Conservation (phyloP, 1,139 yeast genomes). For the Debaryomycetaceae sp. region DNA sequence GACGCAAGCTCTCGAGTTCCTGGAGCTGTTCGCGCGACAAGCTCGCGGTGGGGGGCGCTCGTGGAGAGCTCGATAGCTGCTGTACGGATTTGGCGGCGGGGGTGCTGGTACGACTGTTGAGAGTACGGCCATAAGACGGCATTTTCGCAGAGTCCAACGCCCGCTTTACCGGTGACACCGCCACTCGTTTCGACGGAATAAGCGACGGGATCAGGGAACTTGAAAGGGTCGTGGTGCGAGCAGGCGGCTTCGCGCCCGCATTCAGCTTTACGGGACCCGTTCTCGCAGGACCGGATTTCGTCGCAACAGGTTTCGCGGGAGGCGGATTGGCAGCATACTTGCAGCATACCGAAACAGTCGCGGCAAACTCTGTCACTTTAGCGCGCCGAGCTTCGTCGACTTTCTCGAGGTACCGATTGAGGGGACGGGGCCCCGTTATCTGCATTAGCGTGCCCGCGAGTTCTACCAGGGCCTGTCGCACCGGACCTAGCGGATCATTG, state of each 20-base stretch:
- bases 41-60: slow-evolving; percentile 6
- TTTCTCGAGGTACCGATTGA: slow-evolving; percentile 48
- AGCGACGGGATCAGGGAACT: slow-evolving; percentile 11
- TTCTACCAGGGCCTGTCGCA: slow-evolving; percentile 70
- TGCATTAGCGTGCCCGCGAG: slow-evolving; percentile 77
- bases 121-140: slow-evolving; percentile 22
- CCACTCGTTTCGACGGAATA: slow-evolving; percentile 55
- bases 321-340: slow-evolving; percentile 4
- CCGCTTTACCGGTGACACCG: slow-evolving; percentile 55
- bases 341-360: slow-evolving; percentile 45
- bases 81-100: slow-evolving; percentile 8
- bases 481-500: slow-evolving; percentile 76
- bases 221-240: no score
- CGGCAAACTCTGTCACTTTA: slow-evolving; percentile 54
- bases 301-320: slow-evolving; percentile 5
- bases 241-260: no score
- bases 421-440: slow-evolving; percentile 62
- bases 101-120: slow-evolving; percentile 28
- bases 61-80: slow-evolving; percentile 7
- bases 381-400: slow-evolving; percentile 65
- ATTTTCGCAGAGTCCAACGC: slow-evolving; percentile 18
- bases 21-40: slow-evolving; percentile 19
- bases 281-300: slow-evolving; percentile 8
- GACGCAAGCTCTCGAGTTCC: slow-evolving; percentile 42
- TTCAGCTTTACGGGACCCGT: slow-evolving; percentile 1